A percentile compares a stretch with the other conserved stretches of the same genome.
Evolutionary conservation across 139 green algal genomes (phyloP).

Genomic region (Chlorella sp.): DNA sequence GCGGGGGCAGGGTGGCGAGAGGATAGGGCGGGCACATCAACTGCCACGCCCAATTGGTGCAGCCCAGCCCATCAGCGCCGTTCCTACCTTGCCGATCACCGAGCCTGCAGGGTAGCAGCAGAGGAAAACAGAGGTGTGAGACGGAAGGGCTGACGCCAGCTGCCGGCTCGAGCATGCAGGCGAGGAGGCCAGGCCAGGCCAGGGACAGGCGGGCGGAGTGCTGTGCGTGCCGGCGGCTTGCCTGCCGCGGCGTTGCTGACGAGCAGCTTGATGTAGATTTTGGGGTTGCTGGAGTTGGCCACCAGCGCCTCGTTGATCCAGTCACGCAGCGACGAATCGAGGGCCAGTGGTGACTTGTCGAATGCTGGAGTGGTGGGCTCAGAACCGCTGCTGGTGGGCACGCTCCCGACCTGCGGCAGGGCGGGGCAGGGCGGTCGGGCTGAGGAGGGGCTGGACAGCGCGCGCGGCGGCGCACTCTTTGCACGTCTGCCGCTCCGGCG

Average conservation of each 20-base stretch:
- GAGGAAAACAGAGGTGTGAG: too few relatives aligned
- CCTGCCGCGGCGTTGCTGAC: slow-evolving; percentile 71
- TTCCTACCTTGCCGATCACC: slow-evolving; percentile 70
- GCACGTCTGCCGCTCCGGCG: too few relatives aligned
- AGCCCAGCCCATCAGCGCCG: not conserved
- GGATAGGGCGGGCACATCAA: not conserved
- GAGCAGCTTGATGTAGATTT: slow-evolving; percentile 72
- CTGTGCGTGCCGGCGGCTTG: too few relatives aligned
- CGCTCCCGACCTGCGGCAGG: slow-evolving; percentile 11
- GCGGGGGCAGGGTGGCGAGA: not conserved
- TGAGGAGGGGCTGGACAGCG: not conserved
- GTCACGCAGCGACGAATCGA: slow-evolving; percentile 7
- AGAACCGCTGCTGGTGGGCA: slow-evolving; percentile 6
- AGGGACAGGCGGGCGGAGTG: too few relatives aligned
- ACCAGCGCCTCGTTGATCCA: slow-evolving; percentile 29
- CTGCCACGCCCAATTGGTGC: not conserved
- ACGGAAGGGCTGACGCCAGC: too few relatives aligned
- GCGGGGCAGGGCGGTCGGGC: not conserved
- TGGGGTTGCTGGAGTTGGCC: not conserved
- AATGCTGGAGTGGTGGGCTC: slow-evolving; percentile 28
- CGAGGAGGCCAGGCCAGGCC: too few relatives aligned
- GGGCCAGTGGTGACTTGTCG: slow-evolving; percentile 7
- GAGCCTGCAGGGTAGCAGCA: slow-evolving; percentile 43
- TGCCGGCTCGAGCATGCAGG: too few relatives aligned
- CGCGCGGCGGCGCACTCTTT: too few relatives aligned